Percentiles rank a stretch among this genome's conserved stretches.
phyloP scores from a whole-genome alignment of 345 rosid species.

The Salix koriyanagi region DNA sequence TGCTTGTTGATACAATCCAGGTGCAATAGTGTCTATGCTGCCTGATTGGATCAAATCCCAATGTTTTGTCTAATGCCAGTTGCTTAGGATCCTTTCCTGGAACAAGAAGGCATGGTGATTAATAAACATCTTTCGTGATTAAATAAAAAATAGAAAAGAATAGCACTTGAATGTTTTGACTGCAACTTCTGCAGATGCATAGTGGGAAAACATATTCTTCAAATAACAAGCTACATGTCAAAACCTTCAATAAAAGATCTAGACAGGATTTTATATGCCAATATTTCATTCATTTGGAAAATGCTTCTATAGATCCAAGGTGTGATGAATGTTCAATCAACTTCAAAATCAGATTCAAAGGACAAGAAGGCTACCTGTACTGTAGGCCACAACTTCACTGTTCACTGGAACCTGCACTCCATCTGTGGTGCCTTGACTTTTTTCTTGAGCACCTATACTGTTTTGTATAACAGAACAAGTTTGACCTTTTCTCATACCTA shows the following conservation, averaged over 20 bases:
- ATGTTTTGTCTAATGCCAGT: slow-evolving; percentile 32
- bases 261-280: neutral
- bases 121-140: neutral
- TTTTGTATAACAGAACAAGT: slow-evolving; percentile 8
- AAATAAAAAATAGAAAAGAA: slow-evolving; percentile 5
- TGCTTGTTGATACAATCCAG: slow-evolving; percentile 66
- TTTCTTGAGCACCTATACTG: neutral
- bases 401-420: slow-evolving; percentile 20
- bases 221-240: neutral
- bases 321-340: neutral
- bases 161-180: neutral
- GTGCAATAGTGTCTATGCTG: slow-evolving; percentile 96
- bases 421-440: neutral
- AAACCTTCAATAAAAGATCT: neutral
- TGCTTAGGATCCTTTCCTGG: slow-evolving; percentile 35
- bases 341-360: neutral
- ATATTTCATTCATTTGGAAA: neutral
- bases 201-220: neutral
- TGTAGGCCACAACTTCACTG: slow-evolving; percentile 21
- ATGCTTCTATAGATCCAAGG: neutral
- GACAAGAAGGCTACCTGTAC: slow-evolving; percentile 23
- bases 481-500: neutral
- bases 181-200: slow-evolving; percentile 12
- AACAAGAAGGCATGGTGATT: slow-evolving; percentile 17
- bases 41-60: slow-evolving; percentile 83